A percentile compares a stretch with the other conserved stretches of the same genome.
Evolutionary conservation across 164 flowering plant species (phyloP).

Genomic region (Vitis vinifera): ASM3070453v1 NC_081816.1:15588501-15589000

Average conservation of each 20-base stretch:
- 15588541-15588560: slow-evolving; percentile 71
- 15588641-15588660: too few species aligned
- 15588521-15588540: slow-evolving; percentile 78
- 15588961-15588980: not conserved
- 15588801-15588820: not conserved
- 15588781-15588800: not conserved
- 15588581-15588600: slow-evolving; percentile 82
- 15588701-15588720: not conserved
- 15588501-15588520: slow-evolving; percentile 78
- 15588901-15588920: too few species aligned
- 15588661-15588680: too few species aligned
- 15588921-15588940: not conserved
- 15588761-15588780: not conserved
- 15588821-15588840: too few species aligned
- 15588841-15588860: not conserved
- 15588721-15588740: not conserved
- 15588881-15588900: not conserved
- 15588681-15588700: not conserved
- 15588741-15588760: not conserved
- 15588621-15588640: too few species aligned
- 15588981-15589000: slow-evolving; percentile 28
- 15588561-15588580: slow-evolving; percentile 70
- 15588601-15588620: slow-evolving; percentile 35
- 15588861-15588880: not conserved
- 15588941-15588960: not conserved